phyloP scores from a whole-genome alignment of 495 filamentous ascomycete genomes.

The Tuber magnatum region DNA sequence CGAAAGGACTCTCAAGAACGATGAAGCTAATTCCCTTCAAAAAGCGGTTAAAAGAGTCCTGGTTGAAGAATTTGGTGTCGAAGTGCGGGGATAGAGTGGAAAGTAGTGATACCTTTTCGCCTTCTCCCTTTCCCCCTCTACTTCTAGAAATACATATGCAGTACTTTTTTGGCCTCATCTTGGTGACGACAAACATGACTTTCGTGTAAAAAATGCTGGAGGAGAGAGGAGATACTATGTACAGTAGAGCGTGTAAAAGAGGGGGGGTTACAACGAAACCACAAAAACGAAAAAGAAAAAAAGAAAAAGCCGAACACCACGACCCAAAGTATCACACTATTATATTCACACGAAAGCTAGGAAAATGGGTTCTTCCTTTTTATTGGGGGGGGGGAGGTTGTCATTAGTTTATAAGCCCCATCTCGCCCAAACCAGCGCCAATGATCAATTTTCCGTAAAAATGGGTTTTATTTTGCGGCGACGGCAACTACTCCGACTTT shows the following conservation, averaged over 20 bases:
- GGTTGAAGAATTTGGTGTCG: slow-evolving; percentile 64
- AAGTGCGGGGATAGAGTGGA: slow-evolving; percentile 56
- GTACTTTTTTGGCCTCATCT: background rate
- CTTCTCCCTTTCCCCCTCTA: slow-evolving; percentile 18
- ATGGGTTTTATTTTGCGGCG: background rate
- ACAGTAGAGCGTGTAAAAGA: background rate
- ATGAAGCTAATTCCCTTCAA: slow-evolving; percentile 70
- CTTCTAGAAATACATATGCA: background rate
- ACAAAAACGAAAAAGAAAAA: background rate
- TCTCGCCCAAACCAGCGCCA: background rate
- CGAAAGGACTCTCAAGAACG: slow-evolving; percentile 77
- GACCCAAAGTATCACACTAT: background rate
- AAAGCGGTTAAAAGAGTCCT: slow-evolving; percentile 55
- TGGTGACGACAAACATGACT: background rate
- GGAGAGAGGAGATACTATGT: background rate
- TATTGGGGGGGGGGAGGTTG: background rate
- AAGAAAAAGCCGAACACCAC: background rate
- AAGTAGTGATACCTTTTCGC: slow-evolving; percentile 6
- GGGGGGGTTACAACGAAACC: background rate
- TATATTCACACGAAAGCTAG: background rate
- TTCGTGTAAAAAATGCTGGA: background rate
- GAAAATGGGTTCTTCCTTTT: background rate
- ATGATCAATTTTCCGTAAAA: slow-evolving; percentile 1
- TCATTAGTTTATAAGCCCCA: background rate
- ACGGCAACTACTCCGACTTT: background rate